phyloP scores from a whole-genome alignment of 2,329 filamentous ascomycete genomes.

The Hypocreales sp. region DNA sequence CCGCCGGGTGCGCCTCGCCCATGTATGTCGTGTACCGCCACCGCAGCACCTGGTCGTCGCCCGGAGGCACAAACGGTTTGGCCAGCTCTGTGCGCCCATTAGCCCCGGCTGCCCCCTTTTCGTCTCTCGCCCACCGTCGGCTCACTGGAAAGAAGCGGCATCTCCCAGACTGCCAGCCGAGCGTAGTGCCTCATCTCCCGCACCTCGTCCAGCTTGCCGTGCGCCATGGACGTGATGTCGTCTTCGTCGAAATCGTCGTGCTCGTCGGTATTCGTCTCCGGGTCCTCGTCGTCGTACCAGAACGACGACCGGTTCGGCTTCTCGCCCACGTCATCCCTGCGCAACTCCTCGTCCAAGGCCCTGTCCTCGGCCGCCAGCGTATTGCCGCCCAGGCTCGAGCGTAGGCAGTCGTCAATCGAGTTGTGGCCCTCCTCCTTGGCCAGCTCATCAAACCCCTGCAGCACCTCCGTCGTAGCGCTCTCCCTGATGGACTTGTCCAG shows the following conservation, averaged over 20 bases:
- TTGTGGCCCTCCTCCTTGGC: constrained; percentile 18
- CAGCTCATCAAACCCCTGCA: constrained; percentile 18
- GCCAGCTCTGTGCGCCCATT: constrained; percentile 78
- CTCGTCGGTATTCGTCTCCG: constrained; percentile 33
- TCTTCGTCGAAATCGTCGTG: constrained; percentile 57
- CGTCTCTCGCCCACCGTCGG: too few relatives aligned
- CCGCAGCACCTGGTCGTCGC: constrained; percentile 54
- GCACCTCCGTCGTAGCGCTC: constrained; percentile 13
- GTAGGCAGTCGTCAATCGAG: constrained; percentile 17
- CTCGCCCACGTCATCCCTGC: constrained; percentile 14
- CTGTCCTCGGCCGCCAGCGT: constrained; percentile 13
- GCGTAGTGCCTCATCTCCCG: constrained; percentile 81
- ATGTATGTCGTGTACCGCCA: constrained; percentile 97
- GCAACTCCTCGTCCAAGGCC: constrained; percentile 14
- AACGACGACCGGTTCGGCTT: constrained; percentile 23
- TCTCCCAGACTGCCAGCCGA: constrained; percentile 82
- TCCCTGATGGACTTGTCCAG: constrained; percentile 15
- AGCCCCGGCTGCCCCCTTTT: too few relatives aligned
- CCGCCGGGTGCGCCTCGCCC: constrained; percentile 81
- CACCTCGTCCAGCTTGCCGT: constrained; percentile 77
- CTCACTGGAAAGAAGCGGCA: constrained; percentile 80
- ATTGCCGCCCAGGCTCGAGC: constrained; percentile 11
- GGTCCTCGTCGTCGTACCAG: constrained; percentile 34
- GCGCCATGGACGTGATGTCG: constrained; percentile 69
- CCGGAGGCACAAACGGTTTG: constrained; percentile 63